These are phyloP conservation scores for Naganishia antarctica DNA, from an alignment of 768 basidiomycete genomes.

Conservation along the genomic window DNA sequence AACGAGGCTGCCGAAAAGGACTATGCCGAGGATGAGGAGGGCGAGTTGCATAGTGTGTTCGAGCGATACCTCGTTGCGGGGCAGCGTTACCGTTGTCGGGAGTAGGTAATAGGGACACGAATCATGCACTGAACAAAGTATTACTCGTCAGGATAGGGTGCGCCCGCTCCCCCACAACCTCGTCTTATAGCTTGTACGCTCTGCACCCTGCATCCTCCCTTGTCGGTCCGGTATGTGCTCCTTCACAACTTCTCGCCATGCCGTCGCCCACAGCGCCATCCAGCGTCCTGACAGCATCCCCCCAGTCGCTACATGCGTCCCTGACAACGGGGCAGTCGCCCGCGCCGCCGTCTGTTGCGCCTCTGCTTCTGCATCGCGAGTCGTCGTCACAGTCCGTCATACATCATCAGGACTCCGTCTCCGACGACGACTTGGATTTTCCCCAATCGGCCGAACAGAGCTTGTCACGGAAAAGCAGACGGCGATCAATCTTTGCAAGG, in stretches of 20 bases:
- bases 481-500: no score
- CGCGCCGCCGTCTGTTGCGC: not conserved
- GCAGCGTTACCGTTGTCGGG: no score
- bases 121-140: no score
- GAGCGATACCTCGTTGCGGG: not conserved
- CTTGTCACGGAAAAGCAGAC: no score
- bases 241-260: not conserved
- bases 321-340: not conserved
- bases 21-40: slow-evolving; percentile 72
- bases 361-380: not conserved
- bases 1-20: slow-evolving; percentile 75
- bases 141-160: no score
- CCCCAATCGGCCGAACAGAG: no score
- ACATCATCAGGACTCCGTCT: no score
- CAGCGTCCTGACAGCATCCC: not conserved
- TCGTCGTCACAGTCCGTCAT: no score
- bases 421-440: no score
- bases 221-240: no score
- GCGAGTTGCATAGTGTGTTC: slow-evolving; percentile 54
- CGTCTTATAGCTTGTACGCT: not conserved
- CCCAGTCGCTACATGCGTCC: not conserved
- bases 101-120: no score
- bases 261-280: not conserved
- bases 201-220: no score
- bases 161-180: not conserved